Evolutionary conservation across 2,329 filamentous ascomycete species (phyloP).

Genomic region (Lachnellula arida): DNA sequence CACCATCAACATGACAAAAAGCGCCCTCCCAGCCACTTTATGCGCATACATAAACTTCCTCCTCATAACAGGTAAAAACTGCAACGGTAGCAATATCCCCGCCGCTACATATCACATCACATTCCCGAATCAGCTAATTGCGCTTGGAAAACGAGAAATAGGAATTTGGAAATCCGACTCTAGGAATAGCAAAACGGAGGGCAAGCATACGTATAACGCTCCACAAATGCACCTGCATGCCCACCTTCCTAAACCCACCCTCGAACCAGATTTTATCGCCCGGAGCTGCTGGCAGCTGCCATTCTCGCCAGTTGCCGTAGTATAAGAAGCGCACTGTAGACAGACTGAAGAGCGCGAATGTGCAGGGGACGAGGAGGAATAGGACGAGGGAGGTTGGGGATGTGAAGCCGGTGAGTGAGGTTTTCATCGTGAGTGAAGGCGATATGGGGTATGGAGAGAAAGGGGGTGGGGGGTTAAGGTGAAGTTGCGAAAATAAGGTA

Average conservation of each 20-base stretch:
- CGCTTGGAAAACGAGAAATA: too few species aligned
- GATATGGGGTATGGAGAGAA: too few species aligned
- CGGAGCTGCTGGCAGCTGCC: neutral
- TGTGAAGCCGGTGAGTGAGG: conserved; percentile 7
- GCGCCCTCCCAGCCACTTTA: conserved; percentile 2
- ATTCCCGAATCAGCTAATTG: too few species aligned
- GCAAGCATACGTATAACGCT: conserved; percentile 12
- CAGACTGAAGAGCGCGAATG: conserved; percentile 9
- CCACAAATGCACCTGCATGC: conserved; percentile 8
- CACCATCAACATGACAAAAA: conserved; percentile 6
- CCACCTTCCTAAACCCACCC: neutral
- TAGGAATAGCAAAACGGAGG: neutral
- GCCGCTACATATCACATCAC: conserved; percentile 5
- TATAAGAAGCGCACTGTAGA: neutral
- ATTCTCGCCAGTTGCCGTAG: neutral
- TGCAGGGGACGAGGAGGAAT: conserved; percentile 1
- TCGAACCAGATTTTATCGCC: conserved; percentile 7
- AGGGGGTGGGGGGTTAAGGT: too few species aligned
- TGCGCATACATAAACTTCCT: conserved; percentile 8
- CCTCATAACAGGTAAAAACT: conserved; percentile 14
- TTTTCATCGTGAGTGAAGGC: too few species aligned
- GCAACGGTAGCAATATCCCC: conserved; percentile 11
- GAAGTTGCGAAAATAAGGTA: too few species aligned
- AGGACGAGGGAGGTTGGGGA: conserved; percentile 1
- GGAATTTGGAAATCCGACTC: neutral